A percentile compares a stretch with the other conserved stretches of the same genome.
Evolutionary conservation across 805 yeast genomes (phyloP).

Genomic region (Candida dajiaensis): DNA sequence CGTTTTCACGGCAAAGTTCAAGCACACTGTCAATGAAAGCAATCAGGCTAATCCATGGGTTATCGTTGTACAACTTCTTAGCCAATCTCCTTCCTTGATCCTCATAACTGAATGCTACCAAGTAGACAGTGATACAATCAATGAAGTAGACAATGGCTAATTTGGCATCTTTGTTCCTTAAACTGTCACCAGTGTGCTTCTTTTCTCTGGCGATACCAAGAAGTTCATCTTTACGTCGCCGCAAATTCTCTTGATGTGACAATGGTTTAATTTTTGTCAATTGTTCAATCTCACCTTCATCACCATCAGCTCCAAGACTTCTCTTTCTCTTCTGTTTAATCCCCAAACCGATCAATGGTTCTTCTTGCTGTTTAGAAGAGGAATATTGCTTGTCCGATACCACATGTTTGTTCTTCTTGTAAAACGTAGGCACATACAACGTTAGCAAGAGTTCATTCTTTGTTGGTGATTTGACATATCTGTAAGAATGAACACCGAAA

Average conservation of each 20-base stretch:
- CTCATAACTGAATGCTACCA: conserved; percentile 18
- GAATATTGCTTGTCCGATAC: not conserved
- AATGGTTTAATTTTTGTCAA: not conserved
- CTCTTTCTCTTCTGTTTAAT: not conserved
- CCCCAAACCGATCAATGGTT: not conserved
- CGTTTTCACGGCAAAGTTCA: conserved; percentile 1
- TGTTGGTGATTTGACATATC: not conserved
- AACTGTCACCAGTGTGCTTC: conserved; percentile 18
- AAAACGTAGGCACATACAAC: conserved; percentile 13
- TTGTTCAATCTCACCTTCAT: not conserved
- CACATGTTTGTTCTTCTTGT: conserved; percentile 4
- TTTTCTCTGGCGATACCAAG: conserved; percentile 2
- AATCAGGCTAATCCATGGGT: conserved; percentile 16
- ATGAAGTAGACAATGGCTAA: conserved; percentile 9
- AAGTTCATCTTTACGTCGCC: conserved; percentile 1
- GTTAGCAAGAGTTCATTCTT: conserved; percentile 5
- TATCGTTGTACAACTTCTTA: conserved; percentile 9
- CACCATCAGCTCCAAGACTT: not conserved
- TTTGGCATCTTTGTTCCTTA: conserved; percentile 1
- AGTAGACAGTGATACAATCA: conserved; percentile 17
- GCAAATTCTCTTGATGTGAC: not conserved
- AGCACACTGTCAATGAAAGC: conserved; percentile 11
- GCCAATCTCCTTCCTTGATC: conserved; percentile 12
- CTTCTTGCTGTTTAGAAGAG: not conserved
- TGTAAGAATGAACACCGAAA: conserved; percentile 9